Evolutionary conservation across 257 asterid genomes (phyloP).

Genomic region (Solanum habrochaites): DNA sequence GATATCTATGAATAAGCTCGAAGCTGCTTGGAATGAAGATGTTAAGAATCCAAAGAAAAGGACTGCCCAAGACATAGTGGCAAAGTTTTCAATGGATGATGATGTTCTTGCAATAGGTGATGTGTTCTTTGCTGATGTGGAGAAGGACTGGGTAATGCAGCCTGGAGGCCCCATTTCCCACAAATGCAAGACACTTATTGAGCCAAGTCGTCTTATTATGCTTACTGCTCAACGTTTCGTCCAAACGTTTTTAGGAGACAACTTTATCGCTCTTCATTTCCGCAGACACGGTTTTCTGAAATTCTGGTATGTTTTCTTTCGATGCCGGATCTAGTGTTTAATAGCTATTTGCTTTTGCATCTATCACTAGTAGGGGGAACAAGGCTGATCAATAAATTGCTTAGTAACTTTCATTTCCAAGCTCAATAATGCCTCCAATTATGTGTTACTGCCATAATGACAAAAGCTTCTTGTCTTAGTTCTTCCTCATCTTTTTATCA

Average conservation of each 20-base stretch:
- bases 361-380: not conserved
- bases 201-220: slow-evolving; percentile 84
- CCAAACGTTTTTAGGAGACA: slow-evolving; percentile 86
- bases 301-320: slow-evolving; percentile 53
- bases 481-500: not conserved
- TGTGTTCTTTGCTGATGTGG: slow-evolving; percentile 91
- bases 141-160: slow-evolving; percentile 88
- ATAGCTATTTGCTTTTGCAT: not conserved
- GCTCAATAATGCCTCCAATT: not conserved
- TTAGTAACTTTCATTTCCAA: not conserved
- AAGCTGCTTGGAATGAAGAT: slow-evolving; percentile 80
- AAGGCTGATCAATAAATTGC: not conserved
- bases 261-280: slow-evolving; percentile 83
- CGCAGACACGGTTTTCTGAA: slow-evolving; percentile 97
- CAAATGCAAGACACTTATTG: slow-evolving; percentile 74
- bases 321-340: not conserved
- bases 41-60: slow-evolving; percentile 66
- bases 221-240: slow-evolving; percentile 91
- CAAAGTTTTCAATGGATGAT: slow-evolving; percentile 49
- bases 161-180: slow-evolving; percentile 95
- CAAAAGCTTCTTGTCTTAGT: not conserved
- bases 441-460: not conserved
- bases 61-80: slow-evolving; percentile 53
- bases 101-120: slow-evolving; percentile 94
- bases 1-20: slow-evolving; percentile 55